Percentiles rank a stretch among this genome's conserved stretches.
Conservation (phyloP, 2,329 filamentous ascomycete species). For the Metarhizium album region DNA sequence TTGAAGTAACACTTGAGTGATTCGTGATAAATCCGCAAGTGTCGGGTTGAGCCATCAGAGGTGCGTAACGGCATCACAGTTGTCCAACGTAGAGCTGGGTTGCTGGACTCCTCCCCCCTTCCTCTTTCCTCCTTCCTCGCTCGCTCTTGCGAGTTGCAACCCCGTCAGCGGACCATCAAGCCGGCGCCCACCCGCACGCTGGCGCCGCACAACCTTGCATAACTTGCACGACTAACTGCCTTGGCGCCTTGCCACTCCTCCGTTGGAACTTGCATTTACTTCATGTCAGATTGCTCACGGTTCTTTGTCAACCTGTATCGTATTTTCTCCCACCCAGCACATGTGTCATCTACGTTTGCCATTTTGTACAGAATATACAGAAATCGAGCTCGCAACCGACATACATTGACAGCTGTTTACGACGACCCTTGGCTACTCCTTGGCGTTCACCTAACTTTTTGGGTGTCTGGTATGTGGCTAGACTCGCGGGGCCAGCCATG, state of each 20-base stretch:
- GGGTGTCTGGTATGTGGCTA: constrained; percentile 22
- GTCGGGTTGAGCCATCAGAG: not conserved
- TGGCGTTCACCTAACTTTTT: not conserved
- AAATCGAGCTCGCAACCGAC: not conserved
- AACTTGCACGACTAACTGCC: too few relatives aligned
- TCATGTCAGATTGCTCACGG: not conserved
- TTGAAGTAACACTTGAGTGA: not conserved
- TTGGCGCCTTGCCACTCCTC: not conserved
- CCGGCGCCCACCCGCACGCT: not conserved
- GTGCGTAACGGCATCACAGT: too few relatives aligned
- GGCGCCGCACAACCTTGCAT: not conserved
- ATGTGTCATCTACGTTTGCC: not conserved
- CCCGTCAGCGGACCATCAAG: too few relatives aligned
- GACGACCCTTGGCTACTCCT: not conserved
- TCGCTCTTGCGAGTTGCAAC: too few relatives aligned
- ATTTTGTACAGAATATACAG: not conserved
- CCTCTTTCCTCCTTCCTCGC: too few relatives aligned
- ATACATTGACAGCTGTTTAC: not conserved
- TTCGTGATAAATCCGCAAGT: not conserved
- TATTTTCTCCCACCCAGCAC: not conserved
- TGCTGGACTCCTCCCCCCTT: too few relatives aligned
- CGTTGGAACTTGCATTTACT: not conserved
- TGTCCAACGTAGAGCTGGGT: too few relatives aligned
- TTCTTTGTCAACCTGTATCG: not conserved
- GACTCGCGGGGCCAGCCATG: constrained; percentile 16